A percentile compares a stretch with the other conserved stretches of the same genome.
Conservation (phyloP, 2,329 filamentous ascomycete species). For the Cladosporium cucumerinum region DNA sequence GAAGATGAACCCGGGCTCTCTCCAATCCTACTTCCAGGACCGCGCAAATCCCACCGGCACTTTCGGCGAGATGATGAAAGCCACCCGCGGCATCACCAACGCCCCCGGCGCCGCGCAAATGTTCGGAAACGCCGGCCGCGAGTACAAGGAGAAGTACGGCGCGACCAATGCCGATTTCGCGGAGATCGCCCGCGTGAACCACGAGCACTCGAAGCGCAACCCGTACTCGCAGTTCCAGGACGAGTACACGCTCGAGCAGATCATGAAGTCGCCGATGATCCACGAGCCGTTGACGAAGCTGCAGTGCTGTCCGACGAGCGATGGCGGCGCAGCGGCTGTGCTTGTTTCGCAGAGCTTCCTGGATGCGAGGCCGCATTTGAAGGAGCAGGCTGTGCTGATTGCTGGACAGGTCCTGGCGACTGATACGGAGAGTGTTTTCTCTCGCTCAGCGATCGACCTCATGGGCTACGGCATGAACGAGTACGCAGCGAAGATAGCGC, state of each 20-base stretch:
- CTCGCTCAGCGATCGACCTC: constrained; percentile 75
- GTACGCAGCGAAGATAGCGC: constrained; percentile 65
- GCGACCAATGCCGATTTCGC: constrained; percentile 84
- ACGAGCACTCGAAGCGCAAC: constrained; percentile 85
- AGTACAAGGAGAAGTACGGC: constrained; percentile 96
- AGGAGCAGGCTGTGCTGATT: constrained; percentile 78
- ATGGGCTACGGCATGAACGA: constrained; percentile 85
- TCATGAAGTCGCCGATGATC: constrained; percentile 73
- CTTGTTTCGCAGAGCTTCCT: constrained; percentile 88
- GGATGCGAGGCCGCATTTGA: constrained; percentile 76
- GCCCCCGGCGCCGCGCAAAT: constrained; percentile 85
- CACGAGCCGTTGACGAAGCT: constrained; percentile 88
- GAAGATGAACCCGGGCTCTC: constrained; percentile 93
- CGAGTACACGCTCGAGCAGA: constrained; percentile 82
- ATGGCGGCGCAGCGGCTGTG: constrained; percentile 84
- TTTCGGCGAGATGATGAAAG: constrained; percentile 72
- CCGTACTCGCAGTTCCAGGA: constrained; percentile 97
- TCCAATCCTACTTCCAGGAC: constrained; percentile 82
- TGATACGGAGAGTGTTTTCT: constrained; percentile 77
- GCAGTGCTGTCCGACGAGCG: constrained; percentile 97
- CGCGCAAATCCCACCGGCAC: constrained; percentile 75
- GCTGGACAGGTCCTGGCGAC: constrained; percentile 87
- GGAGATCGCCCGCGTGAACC: constrained; percentile 90
- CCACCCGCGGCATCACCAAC: constrained; percentile 75
- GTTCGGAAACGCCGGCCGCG: constrained; percentile 89